These are phyloP conservation scores for Leucosporidium creatinivorum DNA, from an alignment of 768 basidiomycete species.

Conservation along the genomic window DNA sequence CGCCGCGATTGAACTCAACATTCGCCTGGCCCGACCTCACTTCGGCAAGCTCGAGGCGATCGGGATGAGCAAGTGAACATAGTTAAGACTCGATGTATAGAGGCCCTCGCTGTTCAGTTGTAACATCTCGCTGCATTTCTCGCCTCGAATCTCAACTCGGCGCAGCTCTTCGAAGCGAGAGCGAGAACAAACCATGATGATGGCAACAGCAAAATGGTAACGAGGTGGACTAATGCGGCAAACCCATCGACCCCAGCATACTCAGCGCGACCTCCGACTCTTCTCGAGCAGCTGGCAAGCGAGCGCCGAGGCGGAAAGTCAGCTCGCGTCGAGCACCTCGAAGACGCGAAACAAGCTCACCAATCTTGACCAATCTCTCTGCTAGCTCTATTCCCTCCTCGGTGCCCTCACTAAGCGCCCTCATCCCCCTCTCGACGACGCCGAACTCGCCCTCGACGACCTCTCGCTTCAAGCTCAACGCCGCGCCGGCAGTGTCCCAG, in stretches of 20 bases:
- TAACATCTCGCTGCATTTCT: too few relatives aligned
- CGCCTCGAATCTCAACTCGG: too few relatives aligned
- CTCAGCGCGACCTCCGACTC: neutral
- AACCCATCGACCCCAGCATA: neutral
- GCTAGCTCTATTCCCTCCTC: neutral
- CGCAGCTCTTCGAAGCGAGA: too few relatives aligned
- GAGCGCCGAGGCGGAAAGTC: neutral
- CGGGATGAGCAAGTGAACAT: slow-evolving; percentile 1
- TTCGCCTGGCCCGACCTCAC: slow-evolving; percentile 73
- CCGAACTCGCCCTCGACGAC: slow-evolving; percentile 2
- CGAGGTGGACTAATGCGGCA: too few relatives aligned
- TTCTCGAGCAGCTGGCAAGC: neutral
- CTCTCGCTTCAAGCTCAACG: neutral
- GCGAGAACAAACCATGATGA: too few relatives aligned
- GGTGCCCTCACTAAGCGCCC: neutral
- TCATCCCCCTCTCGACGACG: neutral
- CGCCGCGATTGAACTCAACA: slow-evolving; percentile 77
- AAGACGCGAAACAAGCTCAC: neutral
- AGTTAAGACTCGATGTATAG: too few relatives aligned
- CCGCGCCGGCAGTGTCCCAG: neutral
- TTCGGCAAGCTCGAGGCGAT: slow-evolving; percentile 77
- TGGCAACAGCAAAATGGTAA: too few relatives aligned
- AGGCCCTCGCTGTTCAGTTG: too few relatives aligned
- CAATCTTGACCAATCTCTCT: neutral
- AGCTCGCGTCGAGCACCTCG: neutral